A percentile compares a stretch with the other conserved stretches of the same genome.
Evolutionary conservation across 2,329 filamentous ascomycete species (phyloP).

Genomic region (Colletotrichum paranaense): DNA sequence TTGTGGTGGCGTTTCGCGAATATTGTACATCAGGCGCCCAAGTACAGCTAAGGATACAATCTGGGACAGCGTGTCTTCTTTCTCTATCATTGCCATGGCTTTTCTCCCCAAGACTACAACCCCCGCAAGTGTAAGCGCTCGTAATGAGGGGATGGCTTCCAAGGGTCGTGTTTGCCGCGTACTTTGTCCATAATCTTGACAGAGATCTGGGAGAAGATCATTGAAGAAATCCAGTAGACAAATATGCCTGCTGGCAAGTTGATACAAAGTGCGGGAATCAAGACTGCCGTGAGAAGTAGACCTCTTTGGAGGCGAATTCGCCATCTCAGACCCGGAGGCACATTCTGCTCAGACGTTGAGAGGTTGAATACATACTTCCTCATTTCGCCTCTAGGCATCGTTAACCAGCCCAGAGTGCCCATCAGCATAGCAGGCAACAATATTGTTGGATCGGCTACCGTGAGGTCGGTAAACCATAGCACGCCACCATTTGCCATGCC

Average conservation of each 20-base stretch:
- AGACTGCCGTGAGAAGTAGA: background rate
- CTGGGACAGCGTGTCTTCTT: background rate
- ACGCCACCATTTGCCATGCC: constrained; percentile 60
- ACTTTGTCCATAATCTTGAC: background rate
- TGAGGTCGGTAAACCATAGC: constrained; percentile 68
- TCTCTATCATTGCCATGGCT: background rate
- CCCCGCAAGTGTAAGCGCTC: background rate
- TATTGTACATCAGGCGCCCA: constrained; percentile 33
- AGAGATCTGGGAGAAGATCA: background rate
- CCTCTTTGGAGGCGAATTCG: constrained; percentile 18
- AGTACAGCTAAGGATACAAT: constrained; percentile 6
- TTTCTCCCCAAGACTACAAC: background rate
- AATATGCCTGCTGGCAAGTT: constrained; percentile 54
- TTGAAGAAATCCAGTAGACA: constrained; percentile 52
- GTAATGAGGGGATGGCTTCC: background rate
- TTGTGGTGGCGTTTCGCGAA: constrained; percentile 16
- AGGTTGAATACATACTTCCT: constrained; percentile 9
- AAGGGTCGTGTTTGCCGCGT: background rate
- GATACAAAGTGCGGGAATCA: constrained; percentile 47
- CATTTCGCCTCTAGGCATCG: constrained; percentile 4
- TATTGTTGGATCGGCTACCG: constrained; percentile 62
- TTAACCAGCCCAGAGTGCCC: background rate
- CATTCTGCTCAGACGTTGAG: background rate
- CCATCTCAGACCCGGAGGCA: constrained; percentile 4
- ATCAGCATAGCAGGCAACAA: constrained; percentile 51